Percentiles rank a stretch among this genome's conserved stretches.
phyloP scores from a whole-genome alignment of 371 early-diverging fungal species.

The Mortierella sp. region DNA sequence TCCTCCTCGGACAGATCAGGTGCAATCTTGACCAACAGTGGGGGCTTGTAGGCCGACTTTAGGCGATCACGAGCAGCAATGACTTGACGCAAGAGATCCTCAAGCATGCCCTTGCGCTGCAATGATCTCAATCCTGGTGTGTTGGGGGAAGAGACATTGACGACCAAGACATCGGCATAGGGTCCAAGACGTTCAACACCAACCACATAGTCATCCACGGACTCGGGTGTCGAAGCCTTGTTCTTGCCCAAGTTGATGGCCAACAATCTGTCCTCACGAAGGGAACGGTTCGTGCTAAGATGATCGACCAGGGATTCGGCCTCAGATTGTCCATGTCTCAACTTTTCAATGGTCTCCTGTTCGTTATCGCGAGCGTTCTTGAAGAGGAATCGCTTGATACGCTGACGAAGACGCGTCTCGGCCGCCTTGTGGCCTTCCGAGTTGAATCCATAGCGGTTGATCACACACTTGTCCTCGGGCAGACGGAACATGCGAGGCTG shows the following conservation, averaged over 20 bases:
- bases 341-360: slow-evolving; percentile 45
- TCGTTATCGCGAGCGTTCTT: slow-evolving; percentile 55
- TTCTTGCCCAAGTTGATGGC: slow-evolving; percentile 91
- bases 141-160: slow-evolving; percentile 87
- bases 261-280: slow-evolving; percentile 61
- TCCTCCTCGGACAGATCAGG: slow-evolving; percentile 81
- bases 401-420: slow-evolving; percentile 64
- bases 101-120: slow-evolving; percentile 73
- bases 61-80: slow-evolving; percentile 26
- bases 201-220: slow-evolving; percentile 75
- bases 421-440: slow-evolving; percentile 76
- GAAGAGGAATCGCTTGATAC: slow-evolving; percentile 70
- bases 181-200: slow-evolving; percentile 75
- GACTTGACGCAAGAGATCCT: slow-evolving; percentile 71
- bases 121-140: slow-evolving; percentile 79
- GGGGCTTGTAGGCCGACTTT: slow-evolving; percentile 57
- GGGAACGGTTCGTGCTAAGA: slow-evolving; percentile 53
- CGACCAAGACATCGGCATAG: slow-evolving; percentile 85
- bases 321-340: slow-evolving; percentile 47
- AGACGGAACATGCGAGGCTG: slow-evolving; percentile 84
- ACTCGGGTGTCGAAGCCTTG: slow-evolving; percentile 69
- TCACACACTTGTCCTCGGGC: slow-evolving; percentile 72
- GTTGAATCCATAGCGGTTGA: slow-evolving; percentile 92
- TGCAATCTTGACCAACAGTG: slow-evolving; percentile 86
- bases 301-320: slow-evolving; percentile 41